Percentiles rank a stretch among this genome's conserved stretches.
phyloP scores from a whole-genome alignment of 768 basidiomycete species.

The Lactarius quietus region DNA sequence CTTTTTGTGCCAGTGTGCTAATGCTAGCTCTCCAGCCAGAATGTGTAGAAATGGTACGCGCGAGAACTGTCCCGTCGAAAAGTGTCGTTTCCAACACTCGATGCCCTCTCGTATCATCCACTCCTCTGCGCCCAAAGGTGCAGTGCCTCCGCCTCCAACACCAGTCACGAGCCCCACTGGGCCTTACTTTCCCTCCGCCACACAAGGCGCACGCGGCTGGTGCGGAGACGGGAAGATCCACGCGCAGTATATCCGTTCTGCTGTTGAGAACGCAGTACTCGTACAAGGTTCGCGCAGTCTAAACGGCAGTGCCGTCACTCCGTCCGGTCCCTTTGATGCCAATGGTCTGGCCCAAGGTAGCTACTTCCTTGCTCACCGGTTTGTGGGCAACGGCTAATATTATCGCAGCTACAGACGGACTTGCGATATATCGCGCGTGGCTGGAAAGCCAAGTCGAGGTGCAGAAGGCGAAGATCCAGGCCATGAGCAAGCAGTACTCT shows the following conservation, averaged over 20 bases:
- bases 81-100: not conserved
- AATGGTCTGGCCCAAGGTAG: constrained; percentile 6
- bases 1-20: not conserved
- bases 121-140: not conserved
- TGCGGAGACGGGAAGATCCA: not conserved
- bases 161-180: not conserved
- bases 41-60: constrained; percentile 13
- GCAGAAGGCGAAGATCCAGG: constrained; percentile 12
- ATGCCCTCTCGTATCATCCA: not conserved
- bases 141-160: not conserved
- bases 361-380: not conserved
- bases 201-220: not conserved
- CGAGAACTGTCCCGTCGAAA: constrained; percentile 3
- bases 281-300: too few relatives aligned
- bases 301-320: not conserved
- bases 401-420: not conserved
- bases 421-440: constrained; percentile 6
- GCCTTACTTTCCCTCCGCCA: not conserved
- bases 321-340: not conserved
- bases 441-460: not conserved
- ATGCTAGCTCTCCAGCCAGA: not conserved
- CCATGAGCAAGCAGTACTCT: constrained; percentile 10
- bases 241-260: not conserved
- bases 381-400: not conserved
- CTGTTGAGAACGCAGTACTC: not conserved